A percentile compares a stretch with the other conserved stretches of the same genome.
Evolutionary conservation across 148 eudicot species (phyloP).

Genomic region (Amaranthus cruentus): DNA sequence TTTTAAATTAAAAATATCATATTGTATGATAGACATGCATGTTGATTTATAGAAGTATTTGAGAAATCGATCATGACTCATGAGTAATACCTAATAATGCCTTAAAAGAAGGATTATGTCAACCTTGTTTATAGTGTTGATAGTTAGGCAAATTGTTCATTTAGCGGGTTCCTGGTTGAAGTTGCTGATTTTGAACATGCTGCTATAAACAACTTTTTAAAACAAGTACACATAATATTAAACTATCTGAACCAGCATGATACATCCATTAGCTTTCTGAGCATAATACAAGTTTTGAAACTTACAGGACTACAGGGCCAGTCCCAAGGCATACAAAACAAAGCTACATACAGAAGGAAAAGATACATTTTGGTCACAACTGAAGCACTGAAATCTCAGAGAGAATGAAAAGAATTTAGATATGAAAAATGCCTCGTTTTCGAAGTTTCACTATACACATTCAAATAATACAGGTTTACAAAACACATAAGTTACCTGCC

Average conservation of each 20-base stretch:
- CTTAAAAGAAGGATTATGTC: too few relatives aligned
- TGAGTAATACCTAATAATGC: too few relatives aligned
- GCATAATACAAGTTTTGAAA: conserved; percentile 28
- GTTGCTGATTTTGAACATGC: too few relatives aligned
- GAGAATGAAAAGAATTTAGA: conserved; percentile 11
- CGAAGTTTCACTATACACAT: conserved; percentile 43
- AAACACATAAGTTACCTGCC: conserved; percentile 27
- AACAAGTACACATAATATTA: too few relatives aligned
- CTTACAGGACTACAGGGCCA: conserved; percentile 24
- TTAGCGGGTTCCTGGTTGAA: too few relatives aligned
- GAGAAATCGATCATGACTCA: too few relatives aligned
- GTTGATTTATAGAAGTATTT: too few relatives aligned
- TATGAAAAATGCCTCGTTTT: conserved; percentile 12
- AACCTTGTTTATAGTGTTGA: too few relatives aligned
- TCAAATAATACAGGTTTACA: conserved; percentile 24
- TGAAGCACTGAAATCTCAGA: conserved; percentile 20
- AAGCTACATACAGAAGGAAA: conserved; percentile 27
- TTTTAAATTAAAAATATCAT: too few relatives aligned
- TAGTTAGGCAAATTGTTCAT: too few relatives aligned
- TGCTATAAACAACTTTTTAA: too few relatives aligned
- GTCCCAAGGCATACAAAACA: conserved; percentile 25
- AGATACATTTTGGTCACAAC: conserved; percentile 2
- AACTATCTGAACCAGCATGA: conserved; percentile 8
- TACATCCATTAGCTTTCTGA: conserved; percentile 19
- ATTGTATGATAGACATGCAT: too few relatives aligned